phyloP scores from a whole-genome alignment of 257 asterid species.

The Solanum dulcamara region DNA sequence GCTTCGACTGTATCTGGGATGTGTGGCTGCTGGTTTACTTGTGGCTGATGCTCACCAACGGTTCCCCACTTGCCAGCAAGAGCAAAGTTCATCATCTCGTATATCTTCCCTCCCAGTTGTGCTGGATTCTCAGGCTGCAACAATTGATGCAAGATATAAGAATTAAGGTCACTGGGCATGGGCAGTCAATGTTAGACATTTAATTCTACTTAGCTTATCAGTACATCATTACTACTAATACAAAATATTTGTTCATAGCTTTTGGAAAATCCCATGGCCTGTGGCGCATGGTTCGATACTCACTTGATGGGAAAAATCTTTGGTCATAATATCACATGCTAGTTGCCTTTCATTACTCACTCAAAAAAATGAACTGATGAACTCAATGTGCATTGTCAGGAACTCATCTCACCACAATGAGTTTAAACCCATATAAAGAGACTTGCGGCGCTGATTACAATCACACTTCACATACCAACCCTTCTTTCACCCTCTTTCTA shows the following conservation, averaged over 20 bases:
- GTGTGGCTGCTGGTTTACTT: conserved; percentile 4
- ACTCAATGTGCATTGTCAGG: not conserved
- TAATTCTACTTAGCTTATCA: not conserved
- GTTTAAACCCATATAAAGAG: not conserved
- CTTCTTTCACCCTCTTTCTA: not conserved
- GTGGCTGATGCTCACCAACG: conserved; percentile 23
- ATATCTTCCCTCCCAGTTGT: conserved; percentile 87
- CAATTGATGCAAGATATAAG: not conserved
- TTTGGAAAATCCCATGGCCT: not conserved
- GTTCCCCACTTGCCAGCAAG: conserved; percentile 68
- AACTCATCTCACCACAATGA: not conserved
- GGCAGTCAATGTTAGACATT: not conserved
- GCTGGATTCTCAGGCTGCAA: conserved; percentile 95
- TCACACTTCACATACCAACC: not conserved
- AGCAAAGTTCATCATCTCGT: conserved; percentile 93
- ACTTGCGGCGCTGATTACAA: not conserved
- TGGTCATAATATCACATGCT: not conserved
- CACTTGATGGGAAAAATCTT: not conserved
- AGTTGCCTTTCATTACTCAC: not conserved
- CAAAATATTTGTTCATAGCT: not conserved
- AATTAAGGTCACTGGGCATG: not conserved
- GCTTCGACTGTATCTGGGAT: conserved; percentile 55
- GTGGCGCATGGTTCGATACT: not conserved
- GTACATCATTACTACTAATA: not conserved
- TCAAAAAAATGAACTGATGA: not conserved